Percentiles rank a stretch among this genome's conserved stretches.
These are phyloP conservation scores for Rhizophagus sp. DNA, from an alignment of 192 early-diverging fungal species.

Conservation along the genomic window DNA sequence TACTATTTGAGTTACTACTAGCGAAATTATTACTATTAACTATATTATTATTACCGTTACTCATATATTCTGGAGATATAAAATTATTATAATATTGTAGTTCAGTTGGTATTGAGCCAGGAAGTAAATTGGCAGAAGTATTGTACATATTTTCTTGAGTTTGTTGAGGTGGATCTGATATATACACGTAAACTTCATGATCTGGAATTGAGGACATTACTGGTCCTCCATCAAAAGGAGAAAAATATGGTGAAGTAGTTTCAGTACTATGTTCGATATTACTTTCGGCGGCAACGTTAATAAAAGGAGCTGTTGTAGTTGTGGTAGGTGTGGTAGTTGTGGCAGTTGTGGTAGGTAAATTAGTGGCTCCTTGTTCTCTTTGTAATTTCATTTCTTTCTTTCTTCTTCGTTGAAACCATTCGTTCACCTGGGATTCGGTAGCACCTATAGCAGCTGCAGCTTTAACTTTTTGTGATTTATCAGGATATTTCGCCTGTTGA, in stretches of 20 bases:
- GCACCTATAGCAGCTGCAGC: conserved; percentile 6
- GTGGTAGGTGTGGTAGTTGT: neutral
- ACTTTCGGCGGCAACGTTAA: neutral
- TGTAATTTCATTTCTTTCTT: conserved; percentile 11
- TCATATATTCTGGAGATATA: neutral
- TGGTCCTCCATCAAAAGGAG: neutral
- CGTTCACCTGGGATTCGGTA: conserved; percentile 4
- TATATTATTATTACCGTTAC: neutral
- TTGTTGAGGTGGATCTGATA: neutral
- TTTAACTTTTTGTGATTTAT: conserved; percentile 5
- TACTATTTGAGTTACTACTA: neutral
- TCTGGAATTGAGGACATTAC: conserved; percentile 12
- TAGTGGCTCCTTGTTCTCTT: neutral
- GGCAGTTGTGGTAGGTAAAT: neutral
- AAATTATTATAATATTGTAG: neutral
- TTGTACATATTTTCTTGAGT: neutral
- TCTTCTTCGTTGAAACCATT: conserved; percentile 24
- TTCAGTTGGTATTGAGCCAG: neutral
- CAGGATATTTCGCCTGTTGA: conserved; percentile 1
- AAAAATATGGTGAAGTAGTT: neutral
- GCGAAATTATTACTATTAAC: neutral
- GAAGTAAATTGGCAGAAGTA: neutral
- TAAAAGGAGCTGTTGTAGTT: neutral
- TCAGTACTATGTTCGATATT: neutral
- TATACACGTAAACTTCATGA: conserved; percentile 22